Conservation (phyloP, 192 early-diverging fungal species). For the Podochytrium sp. region DNA sequence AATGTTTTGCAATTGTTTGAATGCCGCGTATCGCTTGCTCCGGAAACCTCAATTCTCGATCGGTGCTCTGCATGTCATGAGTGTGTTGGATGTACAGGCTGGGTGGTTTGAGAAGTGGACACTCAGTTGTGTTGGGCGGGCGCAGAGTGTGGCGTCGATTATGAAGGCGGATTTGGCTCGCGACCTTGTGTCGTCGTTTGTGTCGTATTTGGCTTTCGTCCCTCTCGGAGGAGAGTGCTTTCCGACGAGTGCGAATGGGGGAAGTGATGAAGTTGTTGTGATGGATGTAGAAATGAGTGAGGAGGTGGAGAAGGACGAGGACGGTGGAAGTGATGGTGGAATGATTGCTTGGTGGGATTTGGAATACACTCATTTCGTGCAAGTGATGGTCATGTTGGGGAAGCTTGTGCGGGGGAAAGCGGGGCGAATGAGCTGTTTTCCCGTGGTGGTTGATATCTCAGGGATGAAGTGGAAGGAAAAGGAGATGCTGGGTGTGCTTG, state of each 20-base stretch:
- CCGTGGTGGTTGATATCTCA: conserved; percentile 18
- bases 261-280: conserved; percentile 48
- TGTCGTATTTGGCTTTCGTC: conserved; percentile 22
- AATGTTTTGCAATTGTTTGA: conserved; percentile 47
- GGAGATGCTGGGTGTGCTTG: not conserved
- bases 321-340: conserved; percentile 9
- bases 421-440: conserved; percentile 48
- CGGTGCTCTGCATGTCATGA: conserved; percentile 47
- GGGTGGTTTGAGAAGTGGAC: conserved; percentile 62
- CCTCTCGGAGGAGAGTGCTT: conserved; percentile 3
- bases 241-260: not conserved
- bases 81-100: conserved; percentile 44
- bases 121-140: conserved; percentile 44
- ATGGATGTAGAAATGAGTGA: conserved; percentile 51
- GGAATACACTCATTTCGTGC: conserved; percentile 53
- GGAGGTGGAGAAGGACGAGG: conserved; percentile 38
- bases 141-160: conserved; percentile 39
- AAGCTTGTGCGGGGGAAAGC: conserved; percentile 36
- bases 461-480: not conserved
- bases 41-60: conserved; percentile 5
- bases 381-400: conserved; percentile 43
- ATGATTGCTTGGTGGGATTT: conserved; percentile 32
- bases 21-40: conserved; percentile 38
- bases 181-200: conserved; percentile 33
- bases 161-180: conserved; percentile 28